Evolutionary conservation across 257 asterid genomes (phyloP).

Genomic region (Galeopsis tetrahit): DNA sequence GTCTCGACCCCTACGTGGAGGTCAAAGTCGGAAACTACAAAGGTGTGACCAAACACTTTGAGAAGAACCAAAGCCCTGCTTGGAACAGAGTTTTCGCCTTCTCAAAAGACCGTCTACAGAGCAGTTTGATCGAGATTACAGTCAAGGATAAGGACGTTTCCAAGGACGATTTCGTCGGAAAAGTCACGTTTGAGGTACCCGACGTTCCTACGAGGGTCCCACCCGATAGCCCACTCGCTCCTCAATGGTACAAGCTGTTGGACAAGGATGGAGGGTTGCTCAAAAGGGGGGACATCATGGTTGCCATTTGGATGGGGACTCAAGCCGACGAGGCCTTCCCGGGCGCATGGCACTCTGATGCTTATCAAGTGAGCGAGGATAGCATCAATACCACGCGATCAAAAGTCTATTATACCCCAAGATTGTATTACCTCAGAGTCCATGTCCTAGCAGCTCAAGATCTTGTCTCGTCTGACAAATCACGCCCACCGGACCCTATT

Average conservation of each 20-base stretch:
- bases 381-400: conserved; percentile 63
- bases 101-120: conserved; percentile 72
- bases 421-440: conserved; percentile 67
- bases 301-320: conserved; percentile 94
- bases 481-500: conserved; percentile 53
- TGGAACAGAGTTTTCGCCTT: conserved; percentile 82
- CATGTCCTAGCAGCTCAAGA: conserved; percentile 85
- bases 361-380: conserved; percentile 68
- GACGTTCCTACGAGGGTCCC: conserved; percentile 79
- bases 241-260: conserved; percentile 75
- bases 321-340: conserved; percentile 96
- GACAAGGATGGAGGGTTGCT: conserved; percentile 63
- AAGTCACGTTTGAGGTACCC: conserved; percentile 59
- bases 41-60: conserved; percentile 73
- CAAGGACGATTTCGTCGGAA: conserved; percentile 80
- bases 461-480: conserved; percentile 64
- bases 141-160: conserved; percentile 78
- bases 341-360: conserved; percentile 91
- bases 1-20: conserved; percentile 92
- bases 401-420: conserved; percentile 82
- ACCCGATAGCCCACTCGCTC: conserved; percentile 90
- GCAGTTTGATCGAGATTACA: conserved; percentile 65
- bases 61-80: conserved; percentile 71
- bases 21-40: conserved; percentile 86
- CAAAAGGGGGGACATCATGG: conserved; percentile 75